Evolutionary conservation across 2,329 filamentous ascomycete species (phyloP).

Genomic region (Thelonectria rubi): DNA sequence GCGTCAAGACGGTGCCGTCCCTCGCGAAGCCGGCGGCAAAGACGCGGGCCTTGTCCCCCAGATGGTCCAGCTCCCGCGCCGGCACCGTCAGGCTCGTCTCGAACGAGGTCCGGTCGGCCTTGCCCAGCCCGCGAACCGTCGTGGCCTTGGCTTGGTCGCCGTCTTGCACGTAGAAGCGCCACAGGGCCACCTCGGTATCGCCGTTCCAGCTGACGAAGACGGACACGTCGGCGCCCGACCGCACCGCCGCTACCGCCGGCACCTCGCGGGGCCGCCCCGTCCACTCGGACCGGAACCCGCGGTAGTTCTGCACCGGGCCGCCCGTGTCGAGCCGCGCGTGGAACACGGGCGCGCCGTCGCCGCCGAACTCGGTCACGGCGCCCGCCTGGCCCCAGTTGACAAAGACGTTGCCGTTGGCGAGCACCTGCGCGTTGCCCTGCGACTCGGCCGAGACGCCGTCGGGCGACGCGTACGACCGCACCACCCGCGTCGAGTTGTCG

Average conservation of each 20-base stretch:
- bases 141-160: constrained; percentile 11
- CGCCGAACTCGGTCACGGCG: constrained; percentile 56
- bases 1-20: constrained; percentile 18
- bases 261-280: constrained; percentile 52
- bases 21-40: constrained; percentile 23
- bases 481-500: constrained; percentile 53
- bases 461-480: constrained; percentile 58
- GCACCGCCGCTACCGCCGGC: constrained; percentile 39
- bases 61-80: background rate
- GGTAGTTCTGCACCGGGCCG: constrained; percentile 60
- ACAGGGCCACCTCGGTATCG: constrained; percentile 24
- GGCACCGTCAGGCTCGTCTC: constrained; percentile 22
- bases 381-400: constrained; percentile 66
- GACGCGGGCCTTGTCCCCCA: constrained; percentile 9
- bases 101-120: constrained; percentile 19
- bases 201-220: constrained; percentile 32
- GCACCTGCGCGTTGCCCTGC: constrained; percentile 59
- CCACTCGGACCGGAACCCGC: constrained; percentile 64
- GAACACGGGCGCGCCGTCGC: constrained; percentile 59
- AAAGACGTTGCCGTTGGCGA: constrained; percentile 62
- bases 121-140: constrained; percentile 15
- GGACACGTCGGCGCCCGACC: background rate
- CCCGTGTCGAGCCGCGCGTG: constrained; percentile 57
- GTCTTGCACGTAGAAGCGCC: constrained; percentile 27
- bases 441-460: constrained; percentile 60